phyloP scores from a whole-genome alignment of 139 green algal species.

The Coccomyxa sp. region DNA sequence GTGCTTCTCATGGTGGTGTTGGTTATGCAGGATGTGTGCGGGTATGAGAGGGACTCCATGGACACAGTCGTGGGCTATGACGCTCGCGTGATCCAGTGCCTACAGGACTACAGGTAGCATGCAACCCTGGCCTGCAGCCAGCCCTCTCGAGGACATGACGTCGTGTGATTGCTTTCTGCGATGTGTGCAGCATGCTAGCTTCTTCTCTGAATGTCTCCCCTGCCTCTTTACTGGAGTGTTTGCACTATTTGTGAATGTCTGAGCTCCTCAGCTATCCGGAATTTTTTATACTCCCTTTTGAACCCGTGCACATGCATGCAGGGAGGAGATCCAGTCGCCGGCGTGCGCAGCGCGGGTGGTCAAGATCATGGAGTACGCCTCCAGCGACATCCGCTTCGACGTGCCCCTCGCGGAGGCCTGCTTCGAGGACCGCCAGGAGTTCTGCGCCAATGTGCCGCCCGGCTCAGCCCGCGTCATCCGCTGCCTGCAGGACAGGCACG shows the following conservation, averaged over 20 bases:
- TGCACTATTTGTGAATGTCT: too few species aligned
- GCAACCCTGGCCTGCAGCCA: neutral
- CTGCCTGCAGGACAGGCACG: conserved; percentile 63
- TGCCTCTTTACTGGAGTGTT: too few species aligned
- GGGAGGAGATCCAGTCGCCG: conserved; percentile 22
- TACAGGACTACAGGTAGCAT: conserved; percentile 33
- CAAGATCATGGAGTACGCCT: conserved; percentile 37
- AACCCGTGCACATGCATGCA: neutral
- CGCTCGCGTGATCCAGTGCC: conserved; percentile 35
- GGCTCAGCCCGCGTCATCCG: conserved; percentile 79
- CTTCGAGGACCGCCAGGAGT: conserved; percentile 27
- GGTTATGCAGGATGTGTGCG: conserved; percentile 23
- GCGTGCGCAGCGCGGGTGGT: conserved; percentile 21
- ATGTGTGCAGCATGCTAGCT: too few species aligned
- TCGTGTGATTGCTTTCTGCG: too few species aligned
- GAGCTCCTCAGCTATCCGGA: too few species aligned
- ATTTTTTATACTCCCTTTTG: too few species aligned
- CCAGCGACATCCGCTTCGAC: conserved; percentile 85
- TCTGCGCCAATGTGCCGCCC: conserved; percentile 26
- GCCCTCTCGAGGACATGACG: too few species aligned
- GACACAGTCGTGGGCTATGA: conserved; percentile 16
- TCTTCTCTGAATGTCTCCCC: too few species aligned
- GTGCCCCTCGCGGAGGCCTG: conserved; percentile 66
- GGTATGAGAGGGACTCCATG: conserved; percentile 8
- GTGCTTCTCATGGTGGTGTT: too few species aligned